These are phyloP conservation scores for Schrenkiella parvula DNA, from an alignment of 345 rosid species.

Conservation along the genomic window DNA sequence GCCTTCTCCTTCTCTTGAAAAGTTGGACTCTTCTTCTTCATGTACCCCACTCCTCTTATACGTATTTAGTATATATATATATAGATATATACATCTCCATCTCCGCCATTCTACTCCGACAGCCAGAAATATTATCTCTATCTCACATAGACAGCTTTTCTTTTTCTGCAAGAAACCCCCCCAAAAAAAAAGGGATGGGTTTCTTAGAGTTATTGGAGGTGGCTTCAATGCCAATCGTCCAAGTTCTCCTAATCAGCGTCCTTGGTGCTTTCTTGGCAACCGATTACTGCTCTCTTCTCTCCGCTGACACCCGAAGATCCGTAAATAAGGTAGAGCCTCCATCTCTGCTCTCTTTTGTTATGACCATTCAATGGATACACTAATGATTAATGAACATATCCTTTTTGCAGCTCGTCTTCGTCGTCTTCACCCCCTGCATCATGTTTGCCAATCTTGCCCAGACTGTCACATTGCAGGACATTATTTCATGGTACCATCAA, in stretches of 20 bases:
- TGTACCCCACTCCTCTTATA: constrained; percentile 17
- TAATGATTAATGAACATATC: neutral
- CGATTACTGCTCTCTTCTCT: constrained; percentile 59
- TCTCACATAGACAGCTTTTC: constrained; percentile 14
- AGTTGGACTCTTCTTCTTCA: constrained; percentile 19
- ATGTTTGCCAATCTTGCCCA: constrained; percentile 79
- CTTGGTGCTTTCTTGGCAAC: constrained; percentile 90
- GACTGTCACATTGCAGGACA: constrained; percentile 83
- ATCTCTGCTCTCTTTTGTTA: neutral
- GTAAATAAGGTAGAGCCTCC: constrained; percentile 62
- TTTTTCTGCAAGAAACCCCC: constrained; percentile 9
- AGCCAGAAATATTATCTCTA: neutral
- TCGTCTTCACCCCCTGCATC: constrained; percentile 75
- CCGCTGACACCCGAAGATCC: constrained; percentile 60
- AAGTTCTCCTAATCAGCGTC: constrained; percentile 63
- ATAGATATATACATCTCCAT: too few relatives aligned
- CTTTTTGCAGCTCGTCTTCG: constrained; percentile 69
- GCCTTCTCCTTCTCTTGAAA: constrained; percentile 23
- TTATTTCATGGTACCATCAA: constrained; percentile 66
- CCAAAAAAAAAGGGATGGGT: constrained; percentile 49
- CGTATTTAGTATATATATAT: neutral
- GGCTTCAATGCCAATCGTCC: constrained; percentile 81
- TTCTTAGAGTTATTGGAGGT: constrained; percentile 83
- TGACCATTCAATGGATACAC: neutral
- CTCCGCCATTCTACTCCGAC: neutral